phyloP scores from a whole-genome alignment of 306 rosid species.

The Cucumis cinereus region DNA sequence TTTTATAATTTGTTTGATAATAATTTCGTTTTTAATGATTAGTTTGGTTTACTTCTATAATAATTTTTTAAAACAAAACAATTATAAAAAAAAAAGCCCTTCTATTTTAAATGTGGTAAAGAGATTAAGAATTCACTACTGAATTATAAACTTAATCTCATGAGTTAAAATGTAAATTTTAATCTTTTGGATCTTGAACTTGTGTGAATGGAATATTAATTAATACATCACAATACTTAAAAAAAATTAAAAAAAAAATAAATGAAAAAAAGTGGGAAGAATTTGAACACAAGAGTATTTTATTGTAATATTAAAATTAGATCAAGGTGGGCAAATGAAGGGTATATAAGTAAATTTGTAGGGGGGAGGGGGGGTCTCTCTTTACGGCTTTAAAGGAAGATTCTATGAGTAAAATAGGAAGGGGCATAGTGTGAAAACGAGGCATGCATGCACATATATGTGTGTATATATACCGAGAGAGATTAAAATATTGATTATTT shows the following conservation, averaged over 20 bases:
- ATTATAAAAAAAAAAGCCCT: no score
- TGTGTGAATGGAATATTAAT: no score
- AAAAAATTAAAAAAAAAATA: no score
- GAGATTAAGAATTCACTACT: no score
- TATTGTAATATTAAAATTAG: neutral
- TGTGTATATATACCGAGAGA: no score
- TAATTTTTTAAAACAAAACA: neutral
- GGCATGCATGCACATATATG: conserved; percentile 3
- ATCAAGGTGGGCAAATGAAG: neutral
- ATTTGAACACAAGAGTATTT: neutral
- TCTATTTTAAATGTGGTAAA: no score
- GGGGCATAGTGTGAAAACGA: conserved; percentile 46
- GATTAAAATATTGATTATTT: no score
- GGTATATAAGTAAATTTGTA: neutral
- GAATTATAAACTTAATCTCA: no score
- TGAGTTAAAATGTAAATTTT: neutral
- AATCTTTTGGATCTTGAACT: neutral
- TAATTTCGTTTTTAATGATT: neutral
- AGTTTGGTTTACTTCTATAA: neutral
- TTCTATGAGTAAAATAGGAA: conserved; percentile 37
- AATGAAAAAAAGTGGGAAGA: neutral
- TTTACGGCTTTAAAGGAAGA: conserved; percentile 47
- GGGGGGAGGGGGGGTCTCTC: neutral
- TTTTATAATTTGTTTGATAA: neutral
- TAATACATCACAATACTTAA: no score